Evolutionary conservation across 2,329 filamentous ascomycete genomes (phyloP), one percentile per base, ranked within the genome.

Genomic region (Cytospora piceicola): DNA sequence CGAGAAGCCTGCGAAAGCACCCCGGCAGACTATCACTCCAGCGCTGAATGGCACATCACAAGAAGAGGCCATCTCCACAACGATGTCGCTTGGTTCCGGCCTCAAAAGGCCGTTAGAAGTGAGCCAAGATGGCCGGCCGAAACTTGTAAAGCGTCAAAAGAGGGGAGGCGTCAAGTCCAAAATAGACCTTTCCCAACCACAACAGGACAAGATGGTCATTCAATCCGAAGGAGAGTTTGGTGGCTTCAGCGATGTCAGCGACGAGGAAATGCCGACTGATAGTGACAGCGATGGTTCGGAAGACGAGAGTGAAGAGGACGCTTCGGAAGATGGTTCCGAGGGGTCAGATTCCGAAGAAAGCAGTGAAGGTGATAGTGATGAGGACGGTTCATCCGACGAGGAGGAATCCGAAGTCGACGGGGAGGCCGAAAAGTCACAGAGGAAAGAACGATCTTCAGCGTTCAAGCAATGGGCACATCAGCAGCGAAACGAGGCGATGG

Each of bases 391-490:
- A 51, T 49, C 46, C 46, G 46, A 24, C 1, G 74, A 72, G 1
- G 70, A 71, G 6, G 67, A 58, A 30, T 62, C 60, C 15, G 63
- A 69, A 12, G 73, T 73, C 4, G 70, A 71, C 12, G 73, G 71
- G 1, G 73, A 74, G 15, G 70, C 75, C 17, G 70, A 75, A 17
- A 72, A 73, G 49, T 75, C 78, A 8, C 69, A 62, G 61, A 77
- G 70, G 70, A 79, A 76, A 72, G 73, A 78, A 68, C 77, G 79
- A 64, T 80, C 79, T 52, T 87, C 85, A 2, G 93, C 92, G 0
- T 99, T 99, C 83, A 98, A 98, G 76, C 85, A 90, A 2, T 99
- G 95, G 95, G 95, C 95, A 24, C 88, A 89, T 34, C 88, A 92
- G 71, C 90, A 95, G 77, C 86, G 94, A 65, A 97, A 97, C 72